These are phyloP conservation scores for Chlorella vulgaris DNA, from an alignment of 139 green algal genomes.

Conservation along the genomic window DNA sequence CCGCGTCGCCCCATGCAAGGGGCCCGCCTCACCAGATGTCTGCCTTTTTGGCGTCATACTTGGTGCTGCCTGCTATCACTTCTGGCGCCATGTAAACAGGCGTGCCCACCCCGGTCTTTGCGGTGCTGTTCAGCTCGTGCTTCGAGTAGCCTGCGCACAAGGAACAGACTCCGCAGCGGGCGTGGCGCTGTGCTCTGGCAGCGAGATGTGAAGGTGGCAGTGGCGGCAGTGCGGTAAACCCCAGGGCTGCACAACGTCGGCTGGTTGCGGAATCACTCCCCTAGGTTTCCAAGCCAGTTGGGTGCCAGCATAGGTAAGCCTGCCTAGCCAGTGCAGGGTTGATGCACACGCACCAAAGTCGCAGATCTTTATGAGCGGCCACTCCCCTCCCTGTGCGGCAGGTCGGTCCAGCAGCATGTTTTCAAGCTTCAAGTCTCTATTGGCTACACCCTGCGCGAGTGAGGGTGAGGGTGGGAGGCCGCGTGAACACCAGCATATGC, in stretches of 20 bases:
- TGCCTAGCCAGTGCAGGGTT: too few relatives aligned
- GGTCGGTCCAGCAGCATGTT: slow-evolving; percentile 58
- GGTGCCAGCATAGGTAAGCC: too few relatives aligned
- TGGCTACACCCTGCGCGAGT: slow-evolving; percentile 50
- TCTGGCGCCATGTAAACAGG: slow-evolving; percentile 85
- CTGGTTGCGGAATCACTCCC: too few relatives aligned
- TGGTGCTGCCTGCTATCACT: slow-evolving; percentile 50
- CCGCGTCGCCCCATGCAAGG: slow-evolving; percentile 44
- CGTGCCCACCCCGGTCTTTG: slow-evolving; percentile 59
- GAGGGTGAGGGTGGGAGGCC: not conserved
- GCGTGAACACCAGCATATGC: not conserved
- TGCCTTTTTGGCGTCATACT: slow-evolving; percentile 66
- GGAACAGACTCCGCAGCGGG: too few relatives aligned
- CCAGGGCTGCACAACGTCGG: not conserved
- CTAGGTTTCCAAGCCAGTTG: too few relatives aligned
- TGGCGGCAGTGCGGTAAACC: too few relatives aligned
- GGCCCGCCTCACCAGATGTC: slow-evolving; percentile 52
- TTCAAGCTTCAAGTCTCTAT: slow-evolving; percentile 66
- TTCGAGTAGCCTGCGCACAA: slow-evolving; percentile 56
- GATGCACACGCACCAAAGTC: slow-evolving; percentile 61
- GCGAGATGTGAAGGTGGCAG: not conserved
- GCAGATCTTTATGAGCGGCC: slow-evolving; percentile 63
- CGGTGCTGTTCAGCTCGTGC: slow-evolving; percentile 62
- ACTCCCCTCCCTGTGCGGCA: not conserved
- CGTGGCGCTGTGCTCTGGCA: too few relatives aligned